phyloP scores from a whole-genome alignment of 495 filamentous ascomycete genomes.

The Chaetomidium leptoderma region DNA sequence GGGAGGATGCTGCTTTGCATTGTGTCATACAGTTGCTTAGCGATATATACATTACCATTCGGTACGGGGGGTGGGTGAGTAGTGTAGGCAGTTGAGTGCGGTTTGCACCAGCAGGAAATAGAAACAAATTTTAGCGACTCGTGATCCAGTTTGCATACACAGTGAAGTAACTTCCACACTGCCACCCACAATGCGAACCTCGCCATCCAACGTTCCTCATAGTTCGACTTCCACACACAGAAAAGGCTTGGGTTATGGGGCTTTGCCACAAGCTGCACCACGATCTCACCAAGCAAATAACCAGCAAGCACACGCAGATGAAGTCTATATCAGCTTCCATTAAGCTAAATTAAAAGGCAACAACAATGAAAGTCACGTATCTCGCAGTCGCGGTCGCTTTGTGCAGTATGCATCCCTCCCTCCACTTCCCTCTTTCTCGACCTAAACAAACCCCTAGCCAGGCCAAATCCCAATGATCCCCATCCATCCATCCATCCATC shows the following conservation, averaged over 20 bases:
- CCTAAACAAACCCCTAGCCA: background rate
- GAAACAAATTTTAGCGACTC: too few relatives aligned
- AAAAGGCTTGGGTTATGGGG: too few relatives aligned
- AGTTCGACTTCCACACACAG: too few relatives aligned
- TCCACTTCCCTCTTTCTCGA: background rate
- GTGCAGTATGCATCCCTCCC: background rate
- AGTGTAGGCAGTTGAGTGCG: too few relatives aligned
- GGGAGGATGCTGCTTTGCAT: background rate
- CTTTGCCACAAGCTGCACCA: too few relatives aligned
- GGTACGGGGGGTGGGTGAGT: too few relatives aligned
- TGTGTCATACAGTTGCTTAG: background rate
- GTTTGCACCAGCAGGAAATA: too few relatives aligned
- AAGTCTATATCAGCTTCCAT: constrained; percentile 5
- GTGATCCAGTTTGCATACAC: background rate
- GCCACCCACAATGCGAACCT: too few relatives aligned
- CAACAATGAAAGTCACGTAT: background rate
- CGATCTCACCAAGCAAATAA: background rate
- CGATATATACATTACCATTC: background rate
- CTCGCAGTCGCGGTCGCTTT: background rate
- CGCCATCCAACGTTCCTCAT: too few relatives aligned
- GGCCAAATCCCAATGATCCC: background rate
- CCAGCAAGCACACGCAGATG: background rate
- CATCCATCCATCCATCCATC: background rate
- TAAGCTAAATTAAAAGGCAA: background rate
- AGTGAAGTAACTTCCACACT: background rate